Conservation (phyloP, 805 yeast genomes). For the Cyberlindnera meyerae region DNA sequence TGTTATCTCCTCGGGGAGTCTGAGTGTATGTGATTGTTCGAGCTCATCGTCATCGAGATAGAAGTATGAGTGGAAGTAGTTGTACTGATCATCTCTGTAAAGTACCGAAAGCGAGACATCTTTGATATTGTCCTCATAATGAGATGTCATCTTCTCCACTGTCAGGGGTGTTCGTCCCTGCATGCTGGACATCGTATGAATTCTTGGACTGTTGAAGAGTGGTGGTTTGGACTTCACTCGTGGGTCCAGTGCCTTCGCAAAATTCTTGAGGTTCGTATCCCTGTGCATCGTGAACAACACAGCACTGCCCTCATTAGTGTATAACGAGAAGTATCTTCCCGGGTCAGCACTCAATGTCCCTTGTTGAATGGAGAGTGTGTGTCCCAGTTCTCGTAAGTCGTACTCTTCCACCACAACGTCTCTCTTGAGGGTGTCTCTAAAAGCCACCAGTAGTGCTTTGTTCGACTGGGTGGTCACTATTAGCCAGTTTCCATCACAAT, state of each 20-base stretch:
- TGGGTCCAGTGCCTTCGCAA: conserved; percentile 11
- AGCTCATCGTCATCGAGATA: conserved; percentile 1
- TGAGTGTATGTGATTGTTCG: conserved; percentile 3
- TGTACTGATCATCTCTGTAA: conserved; percentile 17
- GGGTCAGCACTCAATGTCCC: conserved; percentile 14
- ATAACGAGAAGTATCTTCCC: conserved; percentile 9
- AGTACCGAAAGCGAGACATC: conserved; percentile 12
- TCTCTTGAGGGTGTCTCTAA: conserved; percentile 5
- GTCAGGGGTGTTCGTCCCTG: conserved; percentile 18
- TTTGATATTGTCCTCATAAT: conserved; percentile 7
- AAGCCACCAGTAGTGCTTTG: conserved; percentile 15
- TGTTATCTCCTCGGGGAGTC: conserved; percentile 12
- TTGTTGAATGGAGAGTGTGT: conserved; percentile 9
- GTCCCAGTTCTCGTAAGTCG: conserved; percentile 8
- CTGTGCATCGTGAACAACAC: conserved; percentile 11
- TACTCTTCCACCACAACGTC: conserved; percentile 14
- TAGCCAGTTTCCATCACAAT: conserved; percentile 12
- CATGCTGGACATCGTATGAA: conserved; percentile 13
- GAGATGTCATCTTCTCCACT: conserved; percentile 11
- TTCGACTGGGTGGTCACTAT: conserved; percentile 14
- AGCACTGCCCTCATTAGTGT: conserved; percentile 18
- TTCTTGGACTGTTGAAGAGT: conserved; percentile 13
- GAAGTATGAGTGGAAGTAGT: conserved; percentile 13
- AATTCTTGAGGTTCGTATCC: conserved; percentile 13
- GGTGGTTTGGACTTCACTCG: conserved; percentile 1